Base-by-base conservation (phyloP, 2,329 filamentous ascomycete genomes). In the Fusarium sp. region DNA sequence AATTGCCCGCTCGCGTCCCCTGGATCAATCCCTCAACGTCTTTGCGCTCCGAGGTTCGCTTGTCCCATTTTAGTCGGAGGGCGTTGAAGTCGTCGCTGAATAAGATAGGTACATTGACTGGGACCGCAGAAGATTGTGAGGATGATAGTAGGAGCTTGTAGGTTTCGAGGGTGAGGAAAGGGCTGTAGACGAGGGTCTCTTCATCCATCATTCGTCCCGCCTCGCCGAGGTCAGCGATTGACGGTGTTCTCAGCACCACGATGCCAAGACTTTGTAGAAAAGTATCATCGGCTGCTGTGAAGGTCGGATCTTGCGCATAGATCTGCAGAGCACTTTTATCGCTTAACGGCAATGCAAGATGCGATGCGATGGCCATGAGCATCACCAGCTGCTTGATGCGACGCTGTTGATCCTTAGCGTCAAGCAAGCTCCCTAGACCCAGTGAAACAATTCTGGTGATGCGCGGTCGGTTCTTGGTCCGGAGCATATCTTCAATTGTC, bases 61-160 rank as follows among this genome's bases (percentile, higher is more conserved):
- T 74, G 41, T 74, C 72, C 72, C 72, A 74, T 48, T 75, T 74
- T 5, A 71, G 28, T 43, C 59, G 65, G 5, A 74, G 58, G 1
- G 72, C 64, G 28, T 75, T 75, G n/a, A 73, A 72, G 14, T 75
- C 74, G 10, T 75, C 71, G 40, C 73, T 72, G 13, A 75, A 61
- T 16, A 74, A 49, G 5, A 72, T 62, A 1, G 72, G 69, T 13
- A 65, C 57, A 4, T 57, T 65, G 8, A 42, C 42, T 9, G 45
- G 42, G 18, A 34, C 30, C 2, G 48, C 9, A 0, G 55, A 34
- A 13, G 55, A 58, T 27, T 55, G 54, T 11, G 48, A 59, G 30
- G 51, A 62, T 5, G 65, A 46, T 9, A 73, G 45, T 2, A 72
- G 32, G 3, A 67, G 46, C 10, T 59, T 73, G 30, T 74, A 74